phyloP scores from a whole-genome alignment of 2,329 filamentous ascomycete species.

The Aspergillus oerlinghausenensis region DNA sequence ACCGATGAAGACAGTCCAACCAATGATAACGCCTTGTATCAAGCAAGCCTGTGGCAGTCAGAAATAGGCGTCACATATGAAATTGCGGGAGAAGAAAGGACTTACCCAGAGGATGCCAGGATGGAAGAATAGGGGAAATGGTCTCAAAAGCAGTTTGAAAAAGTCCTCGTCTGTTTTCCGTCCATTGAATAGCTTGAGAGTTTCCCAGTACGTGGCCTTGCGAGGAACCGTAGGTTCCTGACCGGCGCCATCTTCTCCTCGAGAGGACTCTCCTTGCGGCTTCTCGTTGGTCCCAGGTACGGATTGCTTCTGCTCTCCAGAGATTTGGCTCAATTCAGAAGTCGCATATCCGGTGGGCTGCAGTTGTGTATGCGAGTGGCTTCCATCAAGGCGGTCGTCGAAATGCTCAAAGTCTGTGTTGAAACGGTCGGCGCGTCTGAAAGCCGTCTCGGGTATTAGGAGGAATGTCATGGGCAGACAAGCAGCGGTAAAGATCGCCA shows the following conservation, averaged over 20 bases:
- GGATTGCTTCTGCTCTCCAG: constrained; percentile 6
- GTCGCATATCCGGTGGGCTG: constrained; percentile 1
- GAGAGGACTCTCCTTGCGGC: not conserved
- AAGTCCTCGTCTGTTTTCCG: constrained; percentile 76
- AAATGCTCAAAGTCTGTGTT: constrained; percentile 63
- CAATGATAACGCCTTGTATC: constrained; percentile 84
- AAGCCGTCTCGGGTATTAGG: constrained; percentile 82
- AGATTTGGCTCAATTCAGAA: constrained; percentile 8
- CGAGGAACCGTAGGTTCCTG: constrained; percentile 29
- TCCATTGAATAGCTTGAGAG: constrained; percentile 69
- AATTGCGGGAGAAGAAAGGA: constrained; percentile 32
- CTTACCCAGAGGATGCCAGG: constrained; percentile 74
- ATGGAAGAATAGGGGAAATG: constrained; percentile 77
- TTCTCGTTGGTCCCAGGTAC: not conserved
- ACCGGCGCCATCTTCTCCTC: constrained; percentile 3
- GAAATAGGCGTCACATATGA: not conserved
- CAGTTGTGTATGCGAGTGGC: constrained; percentile 11
- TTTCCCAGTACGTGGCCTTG: constrained; percentile 55
- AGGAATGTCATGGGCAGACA: constrained; percentile 69
- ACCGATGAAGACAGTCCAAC: constrained; percentile 91
- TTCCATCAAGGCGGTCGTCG: constrained; percentile 9
- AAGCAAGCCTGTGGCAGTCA: constrained; percentile 50
- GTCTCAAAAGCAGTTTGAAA: constrained; percentile 61
- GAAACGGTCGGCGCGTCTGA: constrained; percentile 59
- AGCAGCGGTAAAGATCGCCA: constrained; percentile 73